These are phyloP conservation scores for Fonsecaea multimorphosa DNA, from an alignment of 2,329 filamentous ascomycete species.

Conservation along the genomic window DNA sequence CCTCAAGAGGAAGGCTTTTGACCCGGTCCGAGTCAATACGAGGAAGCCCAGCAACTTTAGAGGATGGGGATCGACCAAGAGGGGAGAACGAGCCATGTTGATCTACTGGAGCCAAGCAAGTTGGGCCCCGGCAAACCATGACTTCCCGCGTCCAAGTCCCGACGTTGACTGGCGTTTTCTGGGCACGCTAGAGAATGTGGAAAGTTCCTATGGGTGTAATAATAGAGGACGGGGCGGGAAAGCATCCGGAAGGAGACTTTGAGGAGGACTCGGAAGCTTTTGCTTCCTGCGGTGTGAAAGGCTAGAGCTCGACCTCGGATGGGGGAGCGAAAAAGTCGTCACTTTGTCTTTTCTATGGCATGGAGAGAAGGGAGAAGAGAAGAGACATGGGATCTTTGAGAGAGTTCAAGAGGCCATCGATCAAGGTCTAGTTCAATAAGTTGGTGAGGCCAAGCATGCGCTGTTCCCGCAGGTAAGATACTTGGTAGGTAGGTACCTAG, in stretches of 20 bases:
- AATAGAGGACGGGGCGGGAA: not conserved
- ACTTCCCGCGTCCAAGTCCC: constrained; percentile 14
- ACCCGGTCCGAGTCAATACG: constrained; percentile 16
- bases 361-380: not conserved
- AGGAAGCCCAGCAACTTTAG: not conserved
- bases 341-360: not conserved
- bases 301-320: not conserved
- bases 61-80: constrained; percentile 1
- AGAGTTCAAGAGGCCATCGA: not conserved
- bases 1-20: not conserved
- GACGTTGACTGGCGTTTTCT: constrained; percentile 7
- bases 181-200: constrained; percentile 15
- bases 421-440: not conserved
- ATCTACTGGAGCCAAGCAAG: constrained; percentile 18
- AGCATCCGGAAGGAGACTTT: not conserved
- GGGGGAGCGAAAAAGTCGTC: not conserved
- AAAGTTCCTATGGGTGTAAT: not conserved
- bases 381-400: not conserved
- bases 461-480: not conserved
- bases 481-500: too few species aligned
- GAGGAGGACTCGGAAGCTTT: constrained; percentile 3
- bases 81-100: not conserved
- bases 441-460: not conserved
- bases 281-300: not conserved
- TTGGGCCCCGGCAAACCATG: constrained; percentile 4